Conservation (phyloP, 2,329 filamentous ascomycete species). For the Ascosphaera pollenicola region DNA sequence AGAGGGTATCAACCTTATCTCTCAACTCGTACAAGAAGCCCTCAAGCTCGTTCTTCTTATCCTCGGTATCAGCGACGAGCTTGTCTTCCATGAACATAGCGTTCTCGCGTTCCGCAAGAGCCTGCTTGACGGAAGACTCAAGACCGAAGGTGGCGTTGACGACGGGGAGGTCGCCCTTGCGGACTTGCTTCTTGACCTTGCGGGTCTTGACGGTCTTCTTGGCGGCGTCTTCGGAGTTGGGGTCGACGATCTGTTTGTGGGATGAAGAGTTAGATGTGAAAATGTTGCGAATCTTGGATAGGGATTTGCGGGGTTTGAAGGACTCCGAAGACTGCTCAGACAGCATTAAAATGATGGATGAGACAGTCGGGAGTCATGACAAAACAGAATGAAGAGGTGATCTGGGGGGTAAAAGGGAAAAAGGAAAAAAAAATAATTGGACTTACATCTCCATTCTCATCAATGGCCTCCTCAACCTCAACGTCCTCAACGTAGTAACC, state of each 20-base stretch:
- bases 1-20: constrained; percentile 84
- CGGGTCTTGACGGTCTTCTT: constrained; percentile 59
- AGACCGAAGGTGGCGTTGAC: constrained; percentile 63
- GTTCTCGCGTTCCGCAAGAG: constrained; percentile 60
- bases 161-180: constrained; percentile 87
- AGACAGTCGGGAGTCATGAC: constrained; percentile 2
- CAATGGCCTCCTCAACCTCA: constrained; percentile 84
- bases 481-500: constrained; percentile 97
- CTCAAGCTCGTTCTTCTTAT: constrained; percentile 99
- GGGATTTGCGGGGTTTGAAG: constrained; percentile 1
- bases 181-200: constrained; percentile 98
- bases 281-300: constrained; percentile 4
- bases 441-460: constrained; percentile 40
- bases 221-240: constrained; percentile 31
- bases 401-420: neutral
- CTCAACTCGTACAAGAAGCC: constrained; percentile 92
- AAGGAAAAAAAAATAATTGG: neutral
- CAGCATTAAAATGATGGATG: constrained; percentile 1
- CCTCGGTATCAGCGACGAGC: constrained; percentile 90
- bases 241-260: constrained; percentile 49
- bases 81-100: constrained; percentile 97
- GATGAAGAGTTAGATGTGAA: constrained; percentile 2
- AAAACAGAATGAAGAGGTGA: neutral
- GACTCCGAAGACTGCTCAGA: no score
- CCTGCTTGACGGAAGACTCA: constrained; percentile 43